Percentiles rank a stretch among this genome's conserved stretches.
Conservation (phyloP, 2,329 filamentous ascomycete genomes). For the Pseudopithomyces chartarum region DNA sequence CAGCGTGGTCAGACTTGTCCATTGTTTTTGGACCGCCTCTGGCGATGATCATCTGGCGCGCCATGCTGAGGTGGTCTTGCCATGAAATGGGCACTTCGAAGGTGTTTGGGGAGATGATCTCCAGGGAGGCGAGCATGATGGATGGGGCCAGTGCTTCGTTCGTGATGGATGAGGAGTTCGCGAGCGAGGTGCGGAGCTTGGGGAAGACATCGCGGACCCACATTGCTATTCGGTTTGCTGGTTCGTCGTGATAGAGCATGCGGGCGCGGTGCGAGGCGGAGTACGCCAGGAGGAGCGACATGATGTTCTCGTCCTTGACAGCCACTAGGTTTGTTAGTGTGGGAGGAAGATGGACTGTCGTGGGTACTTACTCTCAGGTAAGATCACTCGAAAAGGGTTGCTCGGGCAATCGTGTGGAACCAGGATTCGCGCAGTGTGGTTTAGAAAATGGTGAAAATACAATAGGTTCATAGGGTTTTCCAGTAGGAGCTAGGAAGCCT, state of each 20-base stretch:
- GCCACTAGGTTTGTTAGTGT: constrained; percentile 59
- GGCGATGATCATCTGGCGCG: constrained; percentile 74
- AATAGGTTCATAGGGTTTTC: constrained; percentile 82
- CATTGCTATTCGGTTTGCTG: constrained; percentile 74
- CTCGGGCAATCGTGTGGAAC: constrained; percentile 66
- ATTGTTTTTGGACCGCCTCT: constrained; percentile 64
- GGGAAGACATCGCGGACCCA: constrained; percentile 84
- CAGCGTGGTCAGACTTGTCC: constrained; percentile 57
- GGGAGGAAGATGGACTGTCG: not conserved
- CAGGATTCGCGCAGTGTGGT: constrained; percentile 75
- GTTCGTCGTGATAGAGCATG: constrained; percentile 74
- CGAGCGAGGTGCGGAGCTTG: constrained; percentile 69
- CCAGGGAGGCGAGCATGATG: constrained; percentile 82
- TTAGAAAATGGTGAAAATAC: constrained; percentile 75
- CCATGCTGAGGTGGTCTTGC: constrained; percentile 78
- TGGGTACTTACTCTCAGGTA: constrained; percentile 63
- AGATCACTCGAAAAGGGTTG: constrained; percentile 64
- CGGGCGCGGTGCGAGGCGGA: constrained; percentile 83
- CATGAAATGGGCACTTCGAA: constrained; percentile 82
- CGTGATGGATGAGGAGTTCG: constrained; percentile 65
- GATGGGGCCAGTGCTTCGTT: constrained; percentile 78
- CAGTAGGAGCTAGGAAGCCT: constrained; percentile 54
- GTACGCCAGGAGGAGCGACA: constrained; percentile 79
- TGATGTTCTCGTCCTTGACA: constrained; percentile 69
- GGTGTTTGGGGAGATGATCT: constrained; percentile 80